These are phyloP conservation scores for Microsporum ferrugineum DNA, from an alignment of 2,329 filamentous ascomycete species.

Conservation along the genomic window DNA sequence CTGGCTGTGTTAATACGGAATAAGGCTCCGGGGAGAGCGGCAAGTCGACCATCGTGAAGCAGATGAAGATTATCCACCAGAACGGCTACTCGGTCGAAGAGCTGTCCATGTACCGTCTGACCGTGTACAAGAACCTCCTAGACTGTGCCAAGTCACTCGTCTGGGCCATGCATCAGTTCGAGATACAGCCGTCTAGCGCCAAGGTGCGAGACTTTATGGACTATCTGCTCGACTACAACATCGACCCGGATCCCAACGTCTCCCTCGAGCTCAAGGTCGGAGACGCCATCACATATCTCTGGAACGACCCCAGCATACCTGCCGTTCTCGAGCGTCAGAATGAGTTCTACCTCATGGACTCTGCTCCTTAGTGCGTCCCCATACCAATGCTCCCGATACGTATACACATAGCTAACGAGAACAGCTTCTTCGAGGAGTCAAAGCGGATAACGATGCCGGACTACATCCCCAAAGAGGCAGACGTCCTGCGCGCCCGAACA, in stretches of 20 bases:
- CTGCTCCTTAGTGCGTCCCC: slow-evolving; percentile 76
- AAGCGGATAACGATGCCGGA: slow-evolving; percentile 69
- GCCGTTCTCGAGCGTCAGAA: slow-evolving; percentile 84
- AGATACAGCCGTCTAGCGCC: slow-evolving; percentile 63
- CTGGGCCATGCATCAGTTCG: slow-evolving; percentile 81
- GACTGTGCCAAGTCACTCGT: slow-evolving; percentile 94
- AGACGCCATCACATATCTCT: slow-evolving; percentile 71
- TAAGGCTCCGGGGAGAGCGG: slow-evolving; percentile 94
- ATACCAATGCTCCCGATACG: not conserved
- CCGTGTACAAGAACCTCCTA: slow-evolving; percentile 95
- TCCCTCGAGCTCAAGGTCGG: slow-evolving; percentile 71
- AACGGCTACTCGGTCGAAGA: slow-evolving; percentile 95
- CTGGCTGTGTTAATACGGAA: not conserved
- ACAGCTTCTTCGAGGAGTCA: slow-evolving; percentile 91
- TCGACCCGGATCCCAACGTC: slow-evolving; percentile 81
- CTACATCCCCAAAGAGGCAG: slow-evolving; percentile 87
- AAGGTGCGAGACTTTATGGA: slow-evolving; percentile 63
- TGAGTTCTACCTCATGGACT: slow-evolving; percentile 99
- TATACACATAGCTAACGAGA: not conserved
- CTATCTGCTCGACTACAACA: slow-evolving; percentile 74
- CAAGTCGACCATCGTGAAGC: slow-evolving; percentile 98
- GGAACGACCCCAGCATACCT: slow-evolving; percentile 76
- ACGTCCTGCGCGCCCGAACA: slow-evolving; percentile 87
- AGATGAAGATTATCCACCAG: slow-evolving; percentile 99
- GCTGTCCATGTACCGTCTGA: slow-evolving; percentile 83